Conservation (phyloP, 768 basidiomycete species). For the Candolleomyces eurysporus region DNA sequence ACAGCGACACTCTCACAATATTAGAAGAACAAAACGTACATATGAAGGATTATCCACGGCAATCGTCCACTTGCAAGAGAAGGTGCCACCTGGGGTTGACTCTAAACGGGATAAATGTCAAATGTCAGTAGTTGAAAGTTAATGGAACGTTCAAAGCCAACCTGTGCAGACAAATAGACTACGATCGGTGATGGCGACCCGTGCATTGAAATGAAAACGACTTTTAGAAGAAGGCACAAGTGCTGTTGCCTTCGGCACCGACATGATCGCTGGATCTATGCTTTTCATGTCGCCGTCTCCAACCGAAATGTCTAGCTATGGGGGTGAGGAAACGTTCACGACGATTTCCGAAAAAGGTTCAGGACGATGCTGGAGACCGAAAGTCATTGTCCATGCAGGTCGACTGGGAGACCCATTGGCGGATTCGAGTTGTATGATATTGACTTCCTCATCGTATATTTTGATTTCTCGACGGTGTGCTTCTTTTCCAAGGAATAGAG, state of each 20-base stretch:
- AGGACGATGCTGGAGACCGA: conserved; percentile 20
- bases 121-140: not conserved
- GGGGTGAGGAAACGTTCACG: not conserved
- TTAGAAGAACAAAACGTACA: conserved; percentile 30
- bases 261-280: not conserved
- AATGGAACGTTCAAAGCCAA: conserved; percentile 15
- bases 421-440: conserved; percentile 25
- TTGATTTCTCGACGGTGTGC: conserved; percentile 40
- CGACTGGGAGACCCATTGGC: conserved; percentile 10
- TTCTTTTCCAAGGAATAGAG: conserved; percentile 45
- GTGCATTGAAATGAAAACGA: conserved; percentile 49
- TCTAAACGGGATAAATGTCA: conserved; percentile 19
- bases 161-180: conserved; percentile 46
- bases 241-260: not conserved
- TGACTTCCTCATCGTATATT: conserved; percentile 36
- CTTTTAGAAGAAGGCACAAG: conserved; percentile 23
- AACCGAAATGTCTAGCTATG: not conserved
- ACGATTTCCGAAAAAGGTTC: not conserved
- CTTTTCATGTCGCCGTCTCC: not conserved
- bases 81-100: conserved; percentile 21
- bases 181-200: conserved; percentile 46
- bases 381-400: conserved; percentile 34
- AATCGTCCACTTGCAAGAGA: conserved; percentile 54
- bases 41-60: conserved; percentile 53
- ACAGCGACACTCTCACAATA: not conserved